These are phyloP conservation scores for Raddia guianensis DNA, from an alignment of 176 grass and related monocot genomes.

Conservation along the genomic window DNA sequence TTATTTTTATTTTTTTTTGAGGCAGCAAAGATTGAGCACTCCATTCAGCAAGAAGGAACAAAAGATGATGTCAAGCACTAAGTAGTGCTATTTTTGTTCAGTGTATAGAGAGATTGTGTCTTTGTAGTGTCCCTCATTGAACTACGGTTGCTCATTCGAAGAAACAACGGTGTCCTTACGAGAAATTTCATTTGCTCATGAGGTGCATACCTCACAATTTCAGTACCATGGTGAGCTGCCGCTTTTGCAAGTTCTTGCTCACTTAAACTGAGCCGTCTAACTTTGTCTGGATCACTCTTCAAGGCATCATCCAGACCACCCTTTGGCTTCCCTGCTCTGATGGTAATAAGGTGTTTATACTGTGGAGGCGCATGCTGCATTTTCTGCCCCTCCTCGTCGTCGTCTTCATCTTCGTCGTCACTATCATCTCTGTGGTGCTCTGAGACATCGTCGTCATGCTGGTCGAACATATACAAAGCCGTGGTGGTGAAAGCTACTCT, in stretches of 20 bases:
- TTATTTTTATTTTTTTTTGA: background rate
- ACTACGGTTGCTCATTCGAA: background rate
- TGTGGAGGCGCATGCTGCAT: slow-evolving; percentile 44
- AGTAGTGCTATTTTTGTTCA: background rate
- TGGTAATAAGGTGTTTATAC: slow-evolving; percentile 84
- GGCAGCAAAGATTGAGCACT: slow-evolving; percentile 20
- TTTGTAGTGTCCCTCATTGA: background rate
- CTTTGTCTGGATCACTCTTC: slow-evolving; percentile 76
- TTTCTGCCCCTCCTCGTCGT: slow-evolving; percentile 49
- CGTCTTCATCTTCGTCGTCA: slow-evolving; percentile 12
- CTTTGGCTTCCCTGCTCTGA: slow-evolving; percentile 89
- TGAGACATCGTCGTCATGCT: slow-evolving; percentile 43
- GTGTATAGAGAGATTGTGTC: background rate
- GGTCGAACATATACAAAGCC: slow-evolving; percentile 18
- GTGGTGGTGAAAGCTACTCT: background rate
- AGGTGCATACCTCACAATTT: slow-evolving; percentile 69
- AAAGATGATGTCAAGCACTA: background rate
- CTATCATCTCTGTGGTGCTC: slow-evolving; percentile 33
- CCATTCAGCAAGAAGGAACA: slow-evolving; percentile 15
- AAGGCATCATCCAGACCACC: slow-evolving; percentile 68
- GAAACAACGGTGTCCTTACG: background rate
- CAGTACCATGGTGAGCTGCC: slow-evolving; percentile 61
- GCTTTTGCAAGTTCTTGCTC: slow-evolving; percentile 81
- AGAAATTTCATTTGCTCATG: background rate
- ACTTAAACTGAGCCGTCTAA: slow-evolving; percentile 84